Conservation (phyloP, 805 yeast genomes). For the Candida coleopterorum region DNA sequence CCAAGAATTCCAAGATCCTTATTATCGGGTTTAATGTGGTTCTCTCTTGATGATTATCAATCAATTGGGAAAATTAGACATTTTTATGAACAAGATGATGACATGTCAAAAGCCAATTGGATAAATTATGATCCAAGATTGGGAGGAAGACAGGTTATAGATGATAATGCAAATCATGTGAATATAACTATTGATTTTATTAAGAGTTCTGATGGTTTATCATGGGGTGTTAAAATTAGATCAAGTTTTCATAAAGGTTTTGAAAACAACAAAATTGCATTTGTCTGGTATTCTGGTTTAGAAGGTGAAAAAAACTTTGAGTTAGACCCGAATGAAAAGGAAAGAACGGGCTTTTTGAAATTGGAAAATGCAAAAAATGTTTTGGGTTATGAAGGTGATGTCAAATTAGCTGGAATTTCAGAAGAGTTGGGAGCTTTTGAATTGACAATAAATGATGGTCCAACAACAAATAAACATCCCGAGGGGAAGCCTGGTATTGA, state of each 20-base stretch:
- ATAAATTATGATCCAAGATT: slow-evolving; percentile 76
- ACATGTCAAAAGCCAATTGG: slow-evolving; percentile 78
- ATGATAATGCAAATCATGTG: slow-evolving; percentile 61
- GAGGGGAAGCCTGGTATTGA: slow-evolving; percentile 19
- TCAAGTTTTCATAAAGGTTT: slow-evolving; percentile 56
- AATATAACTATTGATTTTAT: slow-evolving; percentile 68
- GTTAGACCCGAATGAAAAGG: slow-evolving; percentile 8
- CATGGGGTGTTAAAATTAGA: slow-evolving; percentile 75
- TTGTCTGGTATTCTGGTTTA: slow-evolving; percentile 75
- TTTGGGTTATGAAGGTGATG: slow-evolving; percentile 30
- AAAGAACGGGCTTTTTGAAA: slow-evolving; percentile 21
- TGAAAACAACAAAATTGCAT: slow-evolving; percentile 49
- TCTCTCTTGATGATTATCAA: slow-evolving; percentile 52
- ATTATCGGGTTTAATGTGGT: slow-evolving; percentile 85
- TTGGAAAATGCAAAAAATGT: slow-evolving; percentile 21
- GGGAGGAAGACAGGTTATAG: slow-evolving; percentile 79
- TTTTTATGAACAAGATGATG: slow-evolving; percentile 67
- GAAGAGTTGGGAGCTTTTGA: slow-evolving; percentile 65
- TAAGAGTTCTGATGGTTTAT: slow-evolving; percentile 62
- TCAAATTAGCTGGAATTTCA: slow-evolving; percentile 43
- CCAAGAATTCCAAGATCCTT: slow-evolving; percentile 78
- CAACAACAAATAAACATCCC: slow-evolving; percentile 43
- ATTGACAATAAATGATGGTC: slow-evolving; percentile 55
- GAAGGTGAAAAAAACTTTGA: slow-evolving; percentile 45
- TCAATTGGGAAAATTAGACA: slow-evolving; percentile 63